Conservation (phyloP, 371 early-diverging fungal genomes). For the Haplosporangium sp. region DNA sequence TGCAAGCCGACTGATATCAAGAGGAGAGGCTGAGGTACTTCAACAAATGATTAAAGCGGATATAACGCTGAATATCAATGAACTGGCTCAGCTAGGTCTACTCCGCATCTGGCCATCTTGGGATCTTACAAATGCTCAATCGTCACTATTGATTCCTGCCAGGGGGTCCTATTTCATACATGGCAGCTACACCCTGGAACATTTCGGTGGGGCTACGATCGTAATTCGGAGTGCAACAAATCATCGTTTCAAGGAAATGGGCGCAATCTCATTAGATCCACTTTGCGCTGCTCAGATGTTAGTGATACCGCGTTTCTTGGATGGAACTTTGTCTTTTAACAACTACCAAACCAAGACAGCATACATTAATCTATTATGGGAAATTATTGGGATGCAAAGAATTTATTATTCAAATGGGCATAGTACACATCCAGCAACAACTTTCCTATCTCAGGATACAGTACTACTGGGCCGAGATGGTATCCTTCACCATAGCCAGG, state of each 20-base stretch:
- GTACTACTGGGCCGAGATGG: conserved; percentile 11
- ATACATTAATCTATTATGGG: neutral
- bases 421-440: neutral
- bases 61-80: neutral
- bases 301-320: conserved; percentile 14
- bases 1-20: neutral
- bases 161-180: conserved; percentile 8
- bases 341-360: neutral
- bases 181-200: neutral
- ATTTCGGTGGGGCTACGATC: conserved; percentile 5
- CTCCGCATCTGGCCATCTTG: conserved; percentile 25
- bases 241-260: conserved; percentile 8
- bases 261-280: conserved; percentile 2
- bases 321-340: neutral
- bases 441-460: neutral
- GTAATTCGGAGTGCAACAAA: neutral
- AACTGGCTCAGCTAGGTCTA: neutral
- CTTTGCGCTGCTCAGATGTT: neutral
- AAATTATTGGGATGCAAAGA: neutral
- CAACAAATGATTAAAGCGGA: neutral
- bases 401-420: neutral
- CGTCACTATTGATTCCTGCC: conserved; percentile 6
- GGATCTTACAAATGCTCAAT: neutral
- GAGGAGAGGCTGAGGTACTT: conserved; percentile 1
- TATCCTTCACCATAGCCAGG: neutral